Evolutionary conservation across 192 early-diverging fungal genomes (phyloP), one percentile per base, ranked within the genome.

Genomic region (Mortierella claussenii): DNA sequence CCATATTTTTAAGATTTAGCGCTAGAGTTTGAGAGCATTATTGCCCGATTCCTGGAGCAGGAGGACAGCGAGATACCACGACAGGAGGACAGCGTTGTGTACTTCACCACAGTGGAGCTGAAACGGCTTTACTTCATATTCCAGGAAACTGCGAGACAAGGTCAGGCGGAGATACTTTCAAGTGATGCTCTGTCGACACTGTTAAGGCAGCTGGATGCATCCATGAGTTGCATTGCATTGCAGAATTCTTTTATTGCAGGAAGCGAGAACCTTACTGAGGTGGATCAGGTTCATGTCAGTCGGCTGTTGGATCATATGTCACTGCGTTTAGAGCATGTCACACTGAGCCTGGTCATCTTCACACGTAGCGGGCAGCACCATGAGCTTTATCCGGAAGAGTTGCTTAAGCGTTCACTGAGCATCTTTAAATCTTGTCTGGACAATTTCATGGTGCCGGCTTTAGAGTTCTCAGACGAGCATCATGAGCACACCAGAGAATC

Each of bases 331-430:
- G 57, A 76, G 1, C 59, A 76, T 62, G 47, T 60, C 6, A 7
- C 30, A n/a, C 46, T 76, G 3, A 62, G 64, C n/a, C 51, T 76
- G 4, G 21, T 24, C 0, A 62, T 76, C 17, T 52, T 76, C 12
- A 60, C 20, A 12, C n/a, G 23, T 17, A 34, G 33, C 13, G 50
- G 64, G 0, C 42, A 56, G 18, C 63, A 47, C 5, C 63, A 67
- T 26, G 64, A 76, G 13, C n/a, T 76, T 3, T 67, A 56, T 26
- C 73, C 73, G 0, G 73, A 76, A 18, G 73, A 76, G 9, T 51
- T 76, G 13, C 46, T 76, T 20, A 47, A 67, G 1, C 54, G 20
- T 6, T 55, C 64, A 2, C 33, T 76, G 23, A 54, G 20, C n/a
- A 49, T 62, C 12, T 56, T 76, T 28, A 76, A 76, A n/a, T 33